Percentiles rank a stretch among this genome's conserved stretches.
Evolutionary conservation across 2,329 filamentous ascomycete species (phyloP).

Genomic region (Thielaviopsis populi): DNA sequence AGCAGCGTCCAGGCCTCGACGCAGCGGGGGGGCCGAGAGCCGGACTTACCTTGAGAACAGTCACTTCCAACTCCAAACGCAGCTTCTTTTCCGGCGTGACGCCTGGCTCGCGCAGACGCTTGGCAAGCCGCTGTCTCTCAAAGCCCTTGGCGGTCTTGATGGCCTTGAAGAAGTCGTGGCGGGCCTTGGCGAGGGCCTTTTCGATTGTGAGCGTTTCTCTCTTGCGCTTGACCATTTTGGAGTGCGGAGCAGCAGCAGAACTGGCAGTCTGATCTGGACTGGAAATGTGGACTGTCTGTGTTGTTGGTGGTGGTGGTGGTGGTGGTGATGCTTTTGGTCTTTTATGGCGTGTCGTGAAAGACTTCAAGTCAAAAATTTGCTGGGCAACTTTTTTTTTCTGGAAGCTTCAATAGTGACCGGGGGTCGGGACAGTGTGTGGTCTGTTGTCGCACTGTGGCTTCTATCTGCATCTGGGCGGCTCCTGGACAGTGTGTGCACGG

Average conservation of each 20-base stretch:
- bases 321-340: not conserved
- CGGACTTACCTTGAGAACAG: conserved; percentile 36
- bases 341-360: not conserved
- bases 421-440: not conserved
- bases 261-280: no score
- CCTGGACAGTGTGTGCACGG: not conserved
- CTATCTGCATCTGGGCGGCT: not conserved
- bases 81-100: conserved; percentile 34
- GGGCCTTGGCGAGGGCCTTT: conserved; percentile 37
- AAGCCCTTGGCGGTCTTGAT: conserved; percentile 61
- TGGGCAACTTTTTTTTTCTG: conserved; percentile 1
- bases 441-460: conserved; percentile 11
- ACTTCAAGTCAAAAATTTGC: not conserved
- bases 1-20: conserved; percentile 2
- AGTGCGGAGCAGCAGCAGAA: not conserved
- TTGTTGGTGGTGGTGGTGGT: not conserved
- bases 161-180: conserved; percentile 47
- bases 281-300: conserved; percentile 4
- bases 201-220: conserved; percentile 33
- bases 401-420: conserved; percentile 2
- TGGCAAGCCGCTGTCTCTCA: conserved; percentile 62
- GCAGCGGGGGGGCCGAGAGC: not conserved
- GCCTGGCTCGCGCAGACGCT: conserved; percentile 36
- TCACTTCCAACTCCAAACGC: conserved; percentile 47
- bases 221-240: conserved; percentile 44